These are phyloP conservation scores for Moricandia moricandioides DNA, from an alignment of 345 rosid genomes.

Conservation along the genomic window DNA sequence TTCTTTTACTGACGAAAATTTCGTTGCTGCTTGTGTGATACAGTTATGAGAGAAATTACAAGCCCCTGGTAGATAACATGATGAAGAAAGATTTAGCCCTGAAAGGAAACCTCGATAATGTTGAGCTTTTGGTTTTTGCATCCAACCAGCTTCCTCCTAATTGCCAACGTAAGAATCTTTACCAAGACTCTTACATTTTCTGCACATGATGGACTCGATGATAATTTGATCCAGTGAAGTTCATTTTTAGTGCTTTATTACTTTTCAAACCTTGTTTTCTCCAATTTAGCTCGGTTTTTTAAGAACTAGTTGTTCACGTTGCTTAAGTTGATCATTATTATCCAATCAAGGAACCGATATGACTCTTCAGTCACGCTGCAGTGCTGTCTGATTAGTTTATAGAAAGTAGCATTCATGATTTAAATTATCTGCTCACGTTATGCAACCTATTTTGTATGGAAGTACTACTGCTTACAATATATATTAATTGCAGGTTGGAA, in stretches of 20 bases:
- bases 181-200: constrained; percentile 6
- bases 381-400: constrained; percentile 14
- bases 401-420: constrained; percentile 6
- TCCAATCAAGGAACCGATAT: neutral
- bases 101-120: constrained; percentile 65
- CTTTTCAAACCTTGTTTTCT: neutral
- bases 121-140: constrained; percentile 80
- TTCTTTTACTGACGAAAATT: constrained; percentile 4
- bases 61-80: constrained; percentile 70
- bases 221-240: neutral
- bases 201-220: neutral
- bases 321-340: neutral
- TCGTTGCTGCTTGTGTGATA: constrained; percentile 27
- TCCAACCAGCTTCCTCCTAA: constrained; percentile 82
- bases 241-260: neutral
- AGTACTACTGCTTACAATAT: constrained; percentile 20
- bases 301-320: neutral
- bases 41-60: constrained; percentile 84
- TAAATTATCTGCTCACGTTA: neutral
- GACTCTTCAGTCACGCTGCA: neutral
- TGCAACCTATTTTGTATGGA: constrained; percentile 1
- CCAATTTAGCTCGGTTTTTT: neutral
- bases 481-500: constrained; percentile 73
- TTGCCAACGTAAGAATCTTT: constrained; percentile 74
- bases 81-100: constrained; percentile 83